Evolutionary conservation across 2,329 filamentous ascomycete species (phyloP).

Genomic region (Incumbomyces delicatus): DNA sequence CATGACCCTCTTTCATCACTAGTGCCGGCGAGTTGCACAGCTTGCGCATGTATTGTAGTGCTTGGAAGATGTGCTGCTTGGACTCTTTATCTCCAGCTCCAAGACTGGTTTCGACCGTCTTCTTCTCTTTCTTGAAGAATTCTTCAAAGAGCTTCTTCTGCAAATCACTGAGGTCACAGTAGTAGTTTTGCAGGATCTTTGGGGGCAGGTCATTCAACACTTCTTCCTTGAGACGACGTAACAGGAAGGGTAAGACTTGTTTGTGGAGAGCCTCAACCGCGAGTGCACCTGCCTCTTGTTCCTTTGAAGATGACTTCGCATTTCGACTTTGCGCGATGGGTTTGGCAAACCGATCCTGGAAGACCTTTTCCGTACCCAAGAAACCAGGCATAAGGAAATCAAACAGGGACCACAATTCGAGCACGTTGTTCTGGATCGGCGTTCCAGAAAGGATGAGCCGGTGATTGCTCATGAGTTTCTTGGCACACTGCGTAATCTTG

Average conservation of each 20-base stretch:
- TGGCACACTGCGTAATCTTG: conserved; percentile 89
- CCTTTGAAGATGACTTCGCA: conserved; percentile 94
- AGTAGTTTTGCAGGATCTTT: conserved; percentile 98
- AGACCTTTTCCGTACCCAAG: conserved; percentile 91
- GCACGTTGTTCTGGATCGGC: conserved; percentile 93
- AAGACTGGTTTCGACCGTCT: conserved; percentile 74
- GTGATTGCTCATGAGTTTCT: conserved; percentile 81
- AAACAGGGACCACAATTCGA: conserved; percentile 95
- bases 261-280: conserved; percentile 98
- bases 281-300: conserved; percentile 91
- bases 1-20: conserved; percentile 89
- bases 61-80: conserved; percentile 98
- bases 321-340: conserved; percentile 90
- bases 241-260: conserved; percentile 89
- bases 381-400: conserved; percentile 99
- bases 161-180: conserved; percentile 91
- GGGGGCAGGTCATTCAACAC: conserved; percentile 91
- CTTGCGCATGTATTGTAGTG: conserved; percentile 98
- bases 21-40: conserved; percentile 95
- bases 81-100: conserved; percentile 79
- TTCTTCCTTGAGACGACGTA: conserved; percentile 94
- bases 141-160: conserved; percentile 95
- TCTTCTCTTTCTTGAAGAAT: conserved; percentile 87
- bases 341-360: conserved; percentile 87
- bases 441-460: conserved; percentile 93